phyloP scores from a whole-genome alignment of 176 grass and related monocot species.

The Zoysia pacifica region DNA sequence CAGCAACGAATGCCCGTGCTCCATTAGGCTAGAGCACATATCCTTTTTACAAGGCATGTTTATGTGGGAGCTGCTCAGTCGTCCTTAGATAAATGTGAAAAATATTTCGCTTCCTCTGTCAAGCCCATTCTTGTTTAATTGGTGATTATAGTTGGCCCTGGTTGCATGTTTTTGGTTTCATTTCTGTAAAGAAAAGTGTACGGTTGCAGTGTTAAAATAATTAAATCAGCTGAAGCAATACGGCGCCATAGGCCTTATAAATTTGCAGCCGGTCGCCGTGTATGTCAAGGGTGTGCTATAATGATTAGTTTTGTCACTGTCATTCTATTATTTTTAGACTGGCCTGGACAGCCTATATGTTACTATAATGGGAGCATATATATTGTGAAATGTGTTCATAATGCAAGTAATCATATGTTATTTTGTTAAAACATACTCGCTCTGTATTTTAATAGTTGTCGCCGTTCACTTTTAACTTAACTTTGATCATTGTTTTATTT shows the following conservation, averaged over 20 bases:
- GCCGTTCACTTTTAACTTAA: too few relatives aligned
- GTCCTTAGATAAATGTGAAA: conserved; percentile 16
- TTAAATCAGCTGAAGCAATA: conserved; percentile 23
- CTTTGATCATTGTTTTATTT: too few relatives aligned
- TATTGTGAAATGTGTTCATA: conserved; percentile 27
- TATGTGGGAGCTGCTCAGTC: conserved; percentile 7
- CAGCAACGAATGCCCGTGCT: conserved; percentile 37
- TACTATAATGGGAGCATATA: conserved; percentile 18
- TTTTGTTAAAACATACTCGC: not conserved
- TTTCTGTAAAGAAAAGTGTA: conserved; percentile 40
- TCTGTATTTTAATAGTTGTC: too few relatives aligned
- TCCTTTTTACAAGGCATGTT: conserved; percentile 3
- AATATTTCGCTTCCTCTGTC: conserved; percentile 26
- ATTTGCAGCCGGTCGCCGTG: conserved; percentile 37
- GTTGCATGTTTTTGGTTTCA: conserved; percentile 44
- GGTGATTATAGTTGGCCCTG: conserved; percentile 31
- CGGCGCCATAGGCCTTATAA: conserved; percentile 20
- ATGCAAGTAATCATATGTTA: not conserved
- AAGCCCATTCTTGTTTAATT: conserved; percentile 16
- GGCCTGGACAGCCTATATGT: conserved; percentile 2
- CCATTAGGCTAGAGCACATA: conserved; percentile 43
- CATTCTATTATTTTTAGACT: conserved; percentile 19
- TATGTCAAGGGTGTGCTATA: conserved; percentile 28
- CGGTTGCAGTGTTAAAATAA: conserved; percentile 15
- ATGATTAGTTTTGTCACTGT: conserved; percentile 30